Percentiles rank a stretch among this genome's conserved stretches.
Evolutionary conservation across 2,329 filamentous ascomycete genomes (phyloP).

Genomic region (Fusarium nodosum): DNA sequence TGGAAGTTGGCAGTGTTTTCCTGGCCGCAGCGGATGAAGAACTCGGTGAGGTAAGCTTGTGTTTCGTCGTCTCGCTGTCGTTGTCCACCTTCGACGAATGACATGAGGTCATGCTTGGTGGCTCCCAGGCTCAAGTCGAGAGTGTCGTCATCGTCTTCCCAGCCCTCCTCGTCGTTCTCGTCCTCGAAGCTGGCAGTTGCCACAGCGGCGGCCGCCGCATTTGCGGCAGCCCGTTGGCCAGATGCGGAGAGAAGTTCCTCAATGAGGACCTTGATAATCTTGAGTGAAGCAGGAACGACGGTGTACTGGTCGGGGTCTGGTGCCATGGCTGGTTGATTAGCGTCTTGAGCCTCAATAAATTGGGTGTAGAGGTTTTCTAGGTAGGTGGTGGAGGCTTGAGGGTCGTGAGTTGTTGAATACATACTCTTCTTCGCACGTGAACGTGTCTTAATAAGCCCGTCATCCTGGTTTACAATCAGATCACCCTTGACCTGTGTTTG

Average conservation of each 20-base stretch:
- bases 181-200: slow-evolving; percentile 71
- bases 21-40: slow-evolving; percentile 75
- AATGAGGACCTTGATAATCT: slow-evolving; percentile 95
- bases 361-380: slow-evolving; percentile 41
- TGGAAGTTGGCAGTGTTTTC: slow-evolving; percentile 70
- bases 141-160: slow-evolving; percentile 86
- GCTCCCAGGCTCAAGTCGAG: slow-evolving; percentile 80
- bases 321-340: slow-evolving; percentile 47
- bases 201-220: slow-evolving; percentile 73
- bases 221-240: slow-evolving; percentile 71
- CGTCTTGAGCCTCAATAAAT: slow-evolving; percentile 37
- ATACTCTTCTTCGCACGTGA: slow-evolving; percentile 87
- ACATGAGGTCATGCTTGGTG: slow-evolving; percentile 84
- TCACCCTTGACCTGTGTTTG: slow-evolving; percentile 92
- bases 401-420: slow-evolving; percentile 48
- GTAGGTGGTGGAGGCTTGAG: slow-evolving; percentile 37
- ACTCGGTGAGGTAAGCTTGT: slow-evolving; percentile 84
- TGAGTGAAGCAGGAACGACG: slow-evolving; percentile 86
- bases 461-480: slow-evolving; percentile 82
- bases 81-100: slow-evolving; percentile 71
- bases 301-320: slow-evolving; percentile 90
- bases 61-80: slow-evolving; percentile 91
- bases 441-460: slow-evolving; percentile 88
- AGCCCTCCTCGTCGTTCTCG: slow-evolving; percentile 82
- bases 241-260: slow-evolving; percentile 90